Evolutionary conservation across 164 flowering plant genomes (phyloP), one percentile per base, ranked within the genome.

Genomic region (Santalum album): DNA sequence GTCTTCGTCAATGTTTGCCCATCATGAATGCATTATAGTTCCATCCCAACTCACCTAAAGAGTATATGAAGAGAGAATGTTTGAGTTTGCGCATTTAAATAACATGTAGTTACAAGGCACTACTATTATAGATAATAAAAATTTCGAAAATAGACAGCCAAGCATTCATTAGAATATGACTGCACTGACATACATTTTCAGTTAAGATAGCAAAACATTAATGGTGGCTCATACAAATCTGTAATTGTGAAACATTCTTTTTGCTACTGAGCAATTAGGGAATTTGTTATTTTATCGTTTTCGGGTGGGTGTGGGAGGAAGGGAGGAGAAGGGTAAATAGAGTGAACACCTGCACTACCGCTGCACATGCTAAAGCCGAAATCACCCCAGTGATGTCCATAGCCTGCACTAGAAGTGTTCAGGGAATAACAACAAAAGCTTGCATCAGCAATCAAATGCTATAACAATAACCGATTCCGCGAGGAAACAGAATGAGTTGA

Each of bases 321-420:
- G n/a, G n/a, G n/a, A n/a, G 34, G 34, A 9, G 34, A 29, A 29
- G 4, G 34, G 22, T 22, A 25, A 25, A 51, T 11, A 58, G 49
- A 51, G 39, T 48, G 40, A 53, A 23, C 58, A 90, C 98, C 98
- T 90, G 98, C 53, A 90, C 79, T 32, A 77, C 46, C 58, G 95
- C 95, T 47, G 98, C 98, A 57, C 87, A 77, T 55, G 77, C 73
- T 71, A 86, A 77, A 60, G 98, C 84, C 6, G 75, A 68, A 51
- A 90, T 53, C 51, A 86, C 89, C 25, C 96, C 83, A 27, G 54
- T 42, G 7, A 85, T 54, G 70, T 75, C 68, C 91, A 90, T 73
- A 48, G 85, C 91, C 98, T 90, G 75, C 55, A 56, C 1, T 42
- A 59, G 18, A 61, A 25, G 10, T 14, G 27, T 40, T 57, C 21